Percentiles rank a stretch among this genome's conserved stretches.
phyloP scores from a whole-genome alignment of 139 green algal genomes.

The Coelastrella sp. region DNA sequence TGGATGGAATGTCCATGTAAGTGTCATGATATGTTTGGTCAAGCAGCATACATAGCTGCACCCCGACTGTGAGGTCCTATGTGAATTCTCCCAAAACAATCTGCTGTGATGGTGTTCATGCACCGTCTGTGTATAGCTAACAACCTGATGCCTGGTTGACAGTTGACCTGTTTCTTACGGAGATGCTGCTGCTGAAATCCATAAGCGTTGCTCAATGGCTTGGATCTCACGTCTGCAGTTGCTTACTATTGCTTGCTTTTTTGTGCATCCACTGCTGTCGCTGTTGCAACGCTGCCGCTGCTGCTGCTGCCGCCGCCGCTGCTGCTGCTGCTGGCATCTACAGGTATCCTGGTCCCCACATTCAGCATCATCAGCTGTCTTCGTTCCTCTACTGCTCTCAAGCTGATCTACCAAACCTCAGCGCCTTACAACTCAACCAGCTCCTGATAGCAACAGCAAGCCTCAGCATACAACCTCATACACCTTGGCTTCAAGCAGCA shows the following conservation, averaged over 20 bases:
- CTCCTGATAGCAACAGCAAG: slow-evolving; percentile 6
- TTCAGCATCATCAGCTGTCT: not conserved
- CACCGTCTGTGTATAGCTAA: too few species aligned
- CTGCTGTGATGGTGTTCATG: too few species aligned
- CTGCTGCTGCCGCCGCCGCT: not conserved
- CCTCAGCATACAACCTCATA: not conserved
- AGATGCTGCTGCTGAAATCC: too few species aligned
- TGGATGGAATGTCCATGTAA: slow-evolving; percentile 37
- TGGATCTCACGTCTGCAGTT: too few species aligned
- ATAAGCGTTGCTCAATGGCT: too few species aligned
- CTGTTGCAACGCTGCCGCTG: not conserved
- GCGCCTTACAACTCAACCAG: not conserved
- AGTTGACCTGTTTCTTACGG: too few species aligned
- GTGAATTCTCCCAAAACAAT: too few species aligned
- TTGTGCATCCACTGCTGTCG: not conserved
- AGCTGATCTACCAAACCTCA: not conserved
- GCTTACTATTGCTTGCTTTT: too few species aligned
- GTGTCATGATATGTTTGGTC: not conserved
- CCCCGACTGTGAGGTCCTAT: not conserved
- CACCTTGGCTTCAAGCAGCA: not conserved
- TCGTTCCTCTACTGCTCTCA: not conserved
- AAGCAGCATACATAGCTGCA: not conserved
- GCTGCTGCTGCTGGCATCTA: not conserved
- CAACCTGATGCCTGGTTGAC: too few species aligned
- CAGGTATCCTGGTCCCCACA: slow-evolving; percentile 36